Evolutionary conservation across 768 basidiomycete species (phyloP).

Genomic region (Rhizopogon vesiculosus): DNA sequence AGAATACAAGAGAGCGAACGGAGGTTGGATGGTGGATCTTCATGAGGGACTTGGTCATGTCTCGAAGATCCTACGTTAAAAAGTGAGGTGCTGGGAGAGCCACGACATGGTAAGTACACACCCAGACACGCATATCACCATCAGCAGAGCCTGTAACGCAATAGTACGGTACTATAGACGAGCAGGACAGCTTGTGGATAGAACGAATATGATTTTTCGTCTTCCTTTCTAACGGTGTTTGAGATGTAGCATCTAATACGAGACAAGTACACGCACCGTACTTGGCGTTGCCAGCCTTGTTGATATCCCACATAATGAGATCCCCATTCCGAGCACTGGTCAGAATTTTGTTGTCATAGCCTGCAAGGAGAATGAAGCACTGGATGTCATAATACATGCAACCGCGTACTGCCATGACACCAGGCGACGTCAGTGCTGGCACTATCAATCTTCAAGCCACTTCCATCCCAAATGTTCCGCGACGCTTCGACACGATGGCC

Average conservation of each 20-base stretch:
- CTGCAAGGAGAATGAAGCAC: slow-evolving; percentile 31
- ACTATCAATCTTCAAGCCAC: slow-evolving; percentile 74
- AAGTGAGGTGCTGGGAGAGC: background rate
- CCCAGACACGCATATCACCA: slow-evolving; percentile 79
- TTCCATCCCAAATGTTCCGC: slow-evolving; percentile 75
- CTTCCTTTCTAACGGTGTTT: slow-evolving; percentile 49
- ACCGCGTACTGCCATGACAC: slow-evolving; percentile 58
- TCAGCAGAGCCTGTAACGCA: slow-evolving; percentile 80
- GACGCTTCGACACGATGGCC: slow-evolving; percentile 68
- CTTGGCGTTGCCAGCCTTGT: slow-evolving; percentile 61
- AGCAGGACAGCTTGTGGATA: slow-evolving; percentile 65
- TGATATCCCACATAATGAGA: slow-evolving; percentile 79
- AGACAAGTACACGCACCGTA: slow-evolving; percentile 46
- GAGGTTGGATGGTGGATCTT: slow-evolving; percentile 66
- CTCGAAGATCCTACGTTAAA: slow-evolving; percentile 59
- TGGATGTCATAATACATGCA: background rate
- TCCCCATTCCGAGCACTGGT: slow-evolving; percentile 82
- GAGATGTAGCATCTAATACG: slow-evolving; percentile 4
- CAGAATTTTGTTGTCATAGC: slow-evolving; percentile 68
- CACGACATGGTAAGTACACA: slow-evolving; percentile 25
- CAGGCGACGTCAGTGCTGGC: slow-evolving; percentile 79
- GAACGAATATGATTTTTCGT: slow-evolving; percentile 69
- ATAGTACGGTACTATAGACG: slow-evolving; percentile 62
- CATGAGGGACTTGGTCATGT: slow-evolving; percentile 63
- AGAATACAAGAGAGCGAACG: slow-evolving; percentile 67